Evolutionary conservation across 805 yeast species (phyloP), one percentile per base, ranked within the genome.

Genomic region (Starmerella powellii): DNA sequence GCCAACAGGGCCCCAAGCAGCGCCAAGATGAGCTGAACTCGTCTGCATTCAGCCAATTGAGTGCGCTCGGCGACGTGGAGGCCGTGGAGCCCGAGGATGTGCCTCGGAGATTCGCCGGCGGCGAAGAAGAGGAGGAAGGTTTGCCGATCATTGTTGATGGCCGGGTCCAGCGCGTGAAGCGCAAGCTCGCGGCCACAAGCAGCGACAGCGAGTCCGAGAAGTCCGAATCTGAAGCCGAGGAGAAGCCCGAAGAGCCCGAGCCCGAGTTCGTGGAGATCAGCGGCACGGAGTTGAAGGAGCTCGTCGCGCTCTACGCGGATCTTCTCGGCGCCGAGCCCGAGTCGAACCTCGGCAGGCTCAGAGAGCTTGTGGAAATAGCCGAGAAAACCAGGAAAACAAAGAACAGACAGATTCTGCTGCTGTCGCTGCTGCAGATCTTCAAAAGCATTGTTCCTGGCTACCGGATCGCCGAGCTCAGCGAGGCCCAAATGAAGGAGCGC

Each of bases 361-460:
- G 80, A 2, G 73, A 87, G 56, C 66, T 63, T 12, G 38, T 47
- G n/a, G 40, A 38, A 6, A 20, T 48, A 32, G 49, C 59, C 4
- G 56, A 54, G 11, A 46, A 50, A 15, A 49, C 55, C 27, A 40
- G 41, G 35, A 51, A 46, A 44, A 78, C 91, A 2, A 72, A 70
- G 51, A 77, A 50, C 73, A 42, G 79, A 71, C 54, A 81, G 60
- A 66, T 86, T 41, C 72, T 95, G 0, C 64, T 86, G 46, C 64
- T 85, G 48, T 79, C 97, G 0, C 68, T 87, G 46, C 79, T 85
- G 2, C 84, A 93, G 0, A 82, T 85, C 3, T 84, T 84, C 68
- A 84, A 83, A 53, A 72, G 80, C 42, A 72, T 91, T 36, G 77
- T 91, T 1, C 98, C 98, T 2, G 79, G 91, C 6, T 88, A 88